Evolutionary conservation across 441 rosid genomes (phyloP), one percentile per base, ranked within the genome.

Genomic region (Croton setiger): DNA sequence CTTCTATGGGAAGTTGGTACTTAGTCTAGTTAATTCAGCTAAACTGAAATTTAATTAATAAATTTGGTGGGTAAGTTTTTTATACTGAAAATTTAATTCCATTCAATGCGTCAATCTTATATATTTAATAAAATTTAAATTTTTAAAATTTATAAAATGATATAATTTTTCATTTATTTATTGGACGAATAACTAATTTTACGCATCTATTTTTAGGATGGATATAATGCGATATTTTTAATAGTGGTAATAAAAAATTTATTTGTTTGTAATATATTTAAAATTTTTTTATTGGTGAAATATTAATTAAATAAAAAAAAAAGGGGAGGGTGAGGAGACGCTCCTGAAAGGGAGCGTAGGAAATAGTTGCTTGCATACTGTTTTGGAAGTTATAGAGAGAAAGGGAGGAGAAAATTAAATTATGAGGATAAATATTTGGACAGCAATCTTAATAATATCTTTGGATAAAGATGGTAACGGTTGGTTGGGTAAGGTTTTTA

Each of bases 391-490:
- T 81, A 77, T 18, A 73, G 64, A 76, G 81, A 83, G 82, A 79
- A 73, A 79, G n/a, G n/a, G n/a, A n/a, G n/a, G 63, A 68, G 63
- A 70, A 17, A 77, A 75, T 78, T 71, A 76, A 72, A 66, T 68
- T 54, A 10, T 33, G n/a, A 44, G 43, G 10, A 47, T n/a, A 45
- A 41, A 43, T 27, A 37, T 69, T 69, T 27, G n/a, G 31, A 52
- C 39, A 62, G 4, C 23, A 62, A 60, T 60, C 36, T 78, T 47
- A 70, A 64, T 54, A 74, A 75, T 72, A 75, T 70, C 67, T 64
- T 72, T 71, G 66, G 87, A 81, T 82, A 85, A 81, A 75, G 82
- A 83, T 67, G 74, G 78, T 45, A 80, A 81, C 84, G 85, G 89
- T 83, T 82, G 80, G 84, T 84, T 82, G 79, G 84, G 85, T 77